These are phyloP conservation scores for Conidiobolus incongruus DNA, from an alignment of 371 early-diverging fungal species.

Conservation along the genomic window DNA sequence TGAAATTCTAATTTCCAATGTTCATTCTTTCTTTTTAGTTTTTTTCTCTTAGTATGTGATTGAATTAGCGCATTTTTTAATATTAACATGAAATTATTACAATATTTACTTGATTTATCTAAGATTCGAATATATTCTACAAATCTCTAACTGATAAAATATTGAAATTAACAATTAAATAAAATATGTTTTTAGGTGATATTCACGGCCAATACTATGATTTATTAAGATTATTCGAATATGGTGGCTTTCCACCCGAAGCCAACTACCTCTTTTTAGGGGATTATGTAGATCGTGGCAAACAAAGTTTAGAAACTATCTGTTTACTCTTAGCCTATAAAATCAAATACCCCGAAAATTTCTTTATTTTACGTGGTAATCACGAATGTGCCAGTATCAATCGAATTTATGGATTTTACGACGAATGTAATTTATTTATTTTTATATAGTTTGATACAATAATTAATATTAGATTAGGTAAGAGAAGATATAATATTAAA, in stretches of 20 bases:
- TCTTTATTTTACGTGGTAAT: constrained; percentile 93
- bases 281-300: constrained; percentile 98
- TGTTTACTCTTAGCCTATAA: constrained; percentile 87
- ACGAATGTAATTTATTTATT: constrained; percentile 44
- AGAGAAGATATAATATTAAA: constrained; percentile 78
- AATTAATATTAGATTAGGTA: constrained; percentile 13
- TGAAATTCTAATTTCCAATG: no score
- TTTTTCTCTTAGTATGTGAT: neutral
- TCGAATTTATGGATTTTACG: constrained; percentile 97
- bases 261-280: constrained; percentile 90
- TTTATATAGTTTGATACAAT: constrained; percentile 4
- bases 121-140: no score
- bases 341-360: constrained; percentile 92
- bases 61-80: neutral
- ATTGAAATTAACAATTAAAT: no score
- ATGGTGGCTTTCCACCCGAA: constrained; percentile 76
- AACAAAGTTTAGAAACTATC: constrained; percentile 91
- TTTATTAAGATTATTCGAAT: constrained; percentile 73
- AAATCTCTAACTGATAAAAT: no score
- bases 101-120: no score
- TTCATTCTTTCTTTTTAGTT: no score
- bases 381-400: constrained; percentile 97
- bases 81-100: no score
- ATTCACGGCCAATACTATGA: constrained; percentile 91
- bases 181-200: constrained; percentile 51